phyloP scores from a whole-genome alignment of 1,284 basidiomycete genomes.

The Rhodofomes roseus region DNA sequence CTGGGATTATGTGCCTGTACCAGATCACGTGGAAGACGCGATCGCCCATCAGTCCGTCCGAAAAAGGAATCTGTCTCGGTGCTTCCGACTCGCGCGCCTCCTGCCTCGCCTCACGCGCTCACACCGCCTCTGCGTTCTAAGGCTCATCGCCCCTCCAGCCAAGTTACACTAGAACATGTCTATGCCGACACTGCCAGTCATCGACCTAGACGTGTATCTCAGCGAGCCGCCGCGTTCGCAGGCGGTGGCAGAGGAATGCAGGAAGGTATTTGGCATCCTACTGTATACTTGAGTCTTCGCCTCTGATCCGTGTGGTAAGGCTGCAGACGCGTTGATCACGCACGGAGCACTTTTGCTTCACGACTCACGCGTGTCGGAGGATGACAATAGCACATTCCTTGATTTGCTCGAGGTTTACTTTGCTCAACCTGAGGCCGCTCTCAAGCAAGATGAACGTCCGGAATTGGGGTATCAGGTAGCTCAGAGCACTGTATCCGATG shows the following conservation, averaged over 20 bases:
- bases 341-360: conserved; percentile 81
- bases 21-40: not conserved
- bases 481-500: not conserved
- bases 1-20: not conserved
- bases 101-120: not conserved
- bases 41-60: not conserved
- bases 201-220: conserved; percentile 80
- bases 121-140: not conserved
- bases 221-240: conserved; percentile 43
- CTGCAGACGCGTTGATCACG: conserved; percentile 74
- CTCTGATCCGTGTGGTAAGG: conserved; percentile 36
- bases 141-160: not conserved
- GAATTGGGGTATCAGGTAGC: conserved; percentile 65
- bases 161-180: conserved; percentile 20
- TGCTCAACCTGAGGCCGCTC: conserved; percentile 55
- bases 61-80: not conserved
- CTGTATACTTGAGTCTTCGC: not conserved
- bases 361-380: conserved; percentile 80
- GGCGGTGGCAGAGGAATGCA: conserved; percentile 56
- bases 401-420: conserved; percentile 89
- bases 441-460: conserved; percentile 76
- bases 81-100: not conserved
- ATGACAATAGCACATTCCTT: conserved; percentile 76
- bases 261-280: conserved; percentile 43
- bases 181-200: conserved; percentile 51